Percentiles rank a stretch among this genome's conserved stretches.
phyloP scores from a whole-genome alignment of 305 asterid species.

The Fraxinus latifolia region DNA sequence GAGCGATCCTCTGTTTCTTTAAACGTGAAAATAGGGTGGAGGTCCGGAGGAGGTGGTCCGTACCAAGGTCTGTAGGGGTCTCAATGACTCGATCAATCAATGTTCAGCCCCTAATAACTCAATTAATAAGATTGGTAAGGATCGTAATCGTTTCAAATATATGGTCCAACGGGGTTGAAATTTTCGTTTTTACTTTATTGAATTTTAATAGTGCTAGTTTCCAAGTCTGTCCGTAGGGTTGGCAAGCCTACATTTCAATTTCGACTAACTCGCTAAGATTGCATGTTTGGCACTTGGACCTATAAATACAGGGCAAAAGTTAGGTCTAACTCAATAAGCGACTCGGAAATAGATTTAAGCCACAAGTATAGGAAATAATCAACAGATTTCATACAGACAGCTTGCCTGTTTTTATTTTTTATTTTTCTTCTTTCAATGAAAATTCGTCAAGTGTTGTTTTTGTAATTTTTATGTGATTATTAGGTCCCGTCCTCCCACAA shows the following conservation, averaged over 20 bases:
- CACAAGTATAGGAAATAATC: no score
- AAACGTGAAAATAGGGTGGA: no score
- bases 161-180: not conserved
- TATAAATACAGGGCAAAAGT: no score
- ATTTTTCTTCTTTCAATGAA: no score
- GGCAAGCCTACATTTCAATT: not conserved
- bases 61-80: not conserved
- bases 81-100: no score
- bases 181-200: not conserved
- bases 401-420: no score
- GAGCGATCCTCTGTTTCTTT: not conserved
- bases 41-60: not conserved
- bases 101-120: not conserved
- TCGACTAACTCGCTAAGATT: not conserved
- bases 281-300: not conserved
- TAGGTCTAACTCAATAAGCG: no score
- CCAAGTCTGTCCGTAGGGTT: not conserved
- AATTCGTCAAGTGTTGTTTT: no score
- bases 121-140: not conserved
- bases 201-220: not conserved
- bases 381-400: no score
- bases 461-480: no score
- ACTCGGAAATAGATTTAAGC: no score
- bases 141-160: not conserved
- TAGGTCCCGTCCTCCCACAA: no score